Evolutionary conservation across 1,284 basidiomycete species (phyloP).

Genomic region (Tetrapyrgos nigripes): DNA sequence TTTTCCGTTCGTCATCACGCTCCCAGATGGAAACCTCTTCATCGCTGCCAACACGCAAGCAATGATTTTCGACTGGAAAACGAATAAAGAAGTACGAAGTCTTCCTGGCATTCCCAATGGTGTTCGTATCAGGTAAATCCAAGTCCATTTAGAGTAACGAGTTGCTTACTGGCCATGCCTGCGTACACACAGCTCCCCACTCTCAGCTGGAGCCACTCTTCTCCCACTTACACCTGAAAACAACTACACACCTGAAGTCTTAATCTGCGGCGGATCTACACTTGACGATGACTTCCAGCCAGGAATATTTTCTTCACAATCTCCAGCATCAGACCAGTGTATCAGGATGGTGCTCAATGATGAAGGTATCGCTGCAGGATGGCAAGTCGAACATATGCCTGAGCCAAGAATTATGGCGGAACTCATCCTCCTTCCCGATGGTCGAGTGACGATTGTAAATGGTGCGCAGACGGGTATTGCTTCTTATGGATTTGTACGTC

Average conservation of each 20-base stretch:
- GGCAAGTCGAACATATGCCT: constrained; percentile 37
- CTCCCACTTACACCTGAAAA: constrained; percentile 34
- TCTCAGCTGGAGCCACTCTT: constrained; percentile 55
- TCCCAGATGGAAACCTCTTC: too few relatives aligned
- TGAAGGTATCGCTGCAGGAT: constrained; percentile 36
- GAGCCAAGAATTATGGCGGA: constrained; percentile 44
- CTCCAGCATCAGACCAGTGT: constrained; percentile 44
- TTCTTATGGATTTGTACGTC: constrained; percentile 55
- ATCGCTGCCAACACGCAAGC: too few relatives aligned
- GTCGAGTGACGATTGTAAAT: constrained; percentile 49
- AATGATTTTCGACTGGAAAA: constrained; percentile 58
- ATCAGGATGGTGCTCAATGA: constrained; percentile 37
- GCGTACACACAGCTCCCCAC: constrained; percentile 44
- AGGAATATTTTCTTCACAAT: constrained; percentile 35
- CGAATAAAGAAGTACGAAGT: constrained; percentile 47
- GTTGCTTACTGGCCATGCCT: background rate
- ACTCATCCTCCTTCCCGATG: constrained; percentile 52
- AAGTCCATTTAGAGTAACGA: background rate
- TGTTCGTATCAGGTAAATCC: constrained; percentile 50
- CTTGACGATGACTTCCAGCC: constrained; percentile 26
- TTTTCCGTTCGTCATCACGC: too few relatives aligned
- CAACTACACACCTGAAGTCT: constrained; percentile 44
- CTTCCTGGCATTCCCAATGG: constrained; percentile 60
- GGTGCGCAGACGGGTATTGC: constrained; percentile 52
- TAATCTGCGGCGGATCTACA: constrained; percentile 49